These are phyloP conservation scores for Talaromyces thailandensis DNA, from an alignment of 495 filamentous ascomycete species.

Conservation along the genomic window DNA sequence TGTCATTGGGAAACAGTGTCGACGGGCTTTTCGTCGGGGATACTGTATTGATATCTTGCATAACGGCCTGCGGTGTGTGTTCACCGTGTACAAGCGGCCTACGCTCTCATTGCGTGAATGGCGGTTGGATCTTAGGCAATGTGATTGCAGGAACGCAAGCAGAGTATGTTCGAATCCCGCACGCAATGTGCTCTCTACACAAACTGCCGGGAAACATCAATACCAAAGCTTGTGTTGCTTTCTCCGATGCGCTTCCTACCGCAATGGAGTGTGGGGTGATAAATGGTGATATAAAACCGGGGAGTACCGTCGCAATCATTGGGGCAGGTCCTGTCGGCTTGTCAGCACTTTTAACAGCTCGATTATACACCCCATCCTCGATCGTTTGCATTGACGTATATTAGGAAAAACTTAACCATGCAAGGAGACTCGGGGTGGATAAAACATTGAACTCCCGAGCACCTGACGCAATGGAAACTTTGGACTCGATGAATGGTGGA, in stretches of 20 bases:
- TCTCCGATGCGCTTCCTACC: constrained; percentile 39
- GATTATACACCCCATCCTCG: constrained; percentile 29
- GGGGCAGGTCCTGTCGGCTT: constrained; percentile 43
- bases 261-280: constrained; percentile 37
- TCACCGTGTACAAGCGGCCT: constrained; percentile 25
- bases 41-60: constrained; percentile 30
- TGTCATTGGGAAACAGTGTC: constrained; percentile 54
- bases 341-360: constrained; percentile 32
- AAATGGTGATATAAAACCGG: constrained; percentile 32
- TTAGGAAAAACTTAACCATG: constrained; percentile 26
- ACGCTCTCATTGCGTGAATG: constrained; percentile 27
- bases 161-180: constrained; percentile 40
- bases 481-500: constrained; percentile 26
- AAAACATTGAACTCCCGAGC: constrained; percentile 17
- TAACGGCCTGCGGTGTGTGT: constrained; percentile 28
- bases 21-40: constrained; percentile 35
- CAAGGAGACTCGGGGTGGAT: constrained; percentile 34
- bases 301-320: constrained; percentile 33
- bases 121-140: constrained; percentile 36
- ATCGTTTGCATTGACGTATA: constrained; percentile 35
- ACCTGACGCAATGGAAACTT: constrained; percentile 16
- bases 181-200: constrained; percentile 32
- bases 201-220: constrained; percentile 27
- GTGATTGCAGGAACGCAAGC: constrained; percentile 41
- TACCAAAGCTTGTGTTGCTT: constrained; percentile 25